A percentile compares a stretch with the other conserved stretches of the same genome.
These are phyloP conservation scores for Sarcodon sp. DNA, from an alignment of 768 basidiomycete genomes.

Conservation along the genomic window DNA sequence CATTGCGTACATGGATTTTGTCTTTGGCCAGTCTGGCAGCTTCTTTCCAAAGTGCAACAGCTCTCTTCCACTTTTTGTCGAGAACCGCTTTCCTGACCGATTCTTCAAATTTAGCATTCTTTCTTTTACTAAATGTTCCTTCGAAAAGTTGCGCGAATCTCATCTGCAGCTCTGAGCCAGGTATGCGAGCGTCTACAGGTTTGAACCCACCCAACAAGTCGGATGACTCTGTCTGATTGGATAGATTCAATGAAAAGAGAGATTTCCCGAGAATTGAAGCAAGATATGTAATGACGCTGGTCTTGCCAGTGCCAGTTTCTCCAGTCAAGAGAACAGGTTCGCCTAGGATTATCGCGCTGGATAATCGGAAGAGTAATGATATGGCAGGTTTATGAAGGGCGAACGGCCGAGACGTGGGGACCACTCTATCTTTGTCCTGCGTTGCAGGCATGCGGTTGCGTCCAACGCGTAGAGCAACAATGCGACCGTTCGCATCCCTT, in stretches of 20 bases:
- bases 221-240: constrained; percentile 91
- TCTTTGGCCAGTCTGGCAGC: constrained; percentile 56
- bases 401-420: constrained; percentile 45
- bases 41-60: constrained; percentile 76
- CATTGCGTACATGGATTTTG: constrained; percentile 30
- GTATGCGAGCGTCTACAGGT: constrained; percentile 80
- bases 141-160: constrained; percentile 75
- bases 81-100: constrained; percentile 71
- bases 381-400: constrained; percentile 83
- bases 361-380: constrained; percentile 68
- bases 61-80: constrained; percentile 79
- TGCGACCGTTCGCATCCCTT: constrained; percentile 50
- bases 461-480: constrained; percentile 46
- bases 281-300: constrained; percentile 80
- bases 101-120: constrained; percentile 78
- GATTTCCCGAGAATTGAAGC: constrained; percentile 65
- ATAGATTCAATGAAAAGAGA: constrained; percentile 84
- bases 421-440: constrained; percentile 21
- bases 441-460: constrained; percentile 42
- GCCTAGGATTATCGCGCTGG: constrained; percentile 49
- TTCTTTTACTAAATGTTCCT: constrained; percentile 77
- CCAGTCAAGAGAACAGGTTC: constrained; percentile 91
- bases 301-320: constrained; percentile 99
- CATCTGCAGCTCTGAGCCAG: constrained; percentile 57
- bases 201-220: constrained; percentile 94